These are phyloP conservation scores for Aspergillus taichungensis DNA, from an alignment of 495 filamentous ascomycete species.

Conservation along the genomic window DNA sequence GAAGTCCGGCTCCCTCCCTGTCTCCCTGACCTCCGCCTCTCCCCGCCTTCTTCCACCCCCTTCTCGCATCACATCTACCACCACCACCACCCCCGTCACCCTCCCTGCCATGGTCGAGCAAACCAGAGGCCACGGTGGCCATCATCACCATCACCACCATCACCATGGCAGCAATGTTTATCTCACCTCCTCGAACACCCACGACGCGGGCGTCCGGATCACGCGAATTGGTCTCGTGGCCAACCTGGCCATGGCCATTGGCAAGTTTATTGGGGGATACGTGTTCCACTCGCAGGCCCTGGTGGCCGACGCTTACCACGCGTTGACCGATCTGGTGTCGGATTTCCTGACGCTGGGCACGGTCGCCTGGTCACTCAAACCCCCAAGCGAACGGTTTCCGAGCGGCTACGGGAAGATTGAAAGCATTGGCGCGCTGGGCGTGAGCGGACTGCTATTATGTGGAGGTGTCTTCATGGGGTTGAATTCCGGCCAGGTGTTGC, in stretches of 20 bases:
- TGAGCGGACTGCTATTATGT: constrained; percentile 77
- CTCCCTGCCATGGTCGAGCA: constrained; percentile 29
- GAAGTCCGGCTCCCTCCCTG: constrained; percentile 1
- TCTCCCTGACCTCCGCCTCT: constrained; percentile 14
- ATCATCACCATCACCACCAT: constrained; percentile 45
- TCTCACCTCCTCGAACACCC: constrained; percentile 78
- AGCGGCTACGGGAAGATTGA: constrained; percentile 96
- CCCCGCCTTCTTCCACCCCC: constrained; percentile 12
- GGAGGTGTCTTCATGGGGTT: constrained; percentile 88
- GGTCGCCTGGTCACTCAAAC: constrained; percentile 80
- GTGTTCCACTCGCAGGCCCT: constrained; percentile 89
- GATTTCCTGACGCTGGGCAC: constrained; percentile 90
- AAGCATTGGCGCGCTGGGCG: constrained; percentile 84
- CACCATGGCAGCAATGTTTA: constrained; percentile 85
- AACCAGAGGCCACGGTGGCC: constrained; percentile 28
- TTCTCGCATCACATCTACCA: constrained; percentile 8
- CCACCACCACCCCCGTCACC: constrained; percentile 2
- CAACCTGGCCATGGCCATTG: constrained; percentile 88
- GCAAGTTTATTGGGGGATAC: constrained; percentile 87
- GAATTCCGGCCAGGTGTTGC: constrained; percentile 63
- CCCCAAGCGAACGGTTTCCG: constrained; percentile 74
- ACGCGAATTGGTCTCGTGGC: constrained; percentile 86
- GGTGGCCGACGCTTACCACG: constrained; percentile 91
- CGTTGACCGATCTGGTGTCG: constrained; percentile 86
- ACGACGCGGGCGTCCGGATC: constrained; percentile 89